These are phyloP conservation scores for Vickermania ingenoplastis DNA, from an alignment of 208 protist genomes.

Conservation along the genomic window DNA sequence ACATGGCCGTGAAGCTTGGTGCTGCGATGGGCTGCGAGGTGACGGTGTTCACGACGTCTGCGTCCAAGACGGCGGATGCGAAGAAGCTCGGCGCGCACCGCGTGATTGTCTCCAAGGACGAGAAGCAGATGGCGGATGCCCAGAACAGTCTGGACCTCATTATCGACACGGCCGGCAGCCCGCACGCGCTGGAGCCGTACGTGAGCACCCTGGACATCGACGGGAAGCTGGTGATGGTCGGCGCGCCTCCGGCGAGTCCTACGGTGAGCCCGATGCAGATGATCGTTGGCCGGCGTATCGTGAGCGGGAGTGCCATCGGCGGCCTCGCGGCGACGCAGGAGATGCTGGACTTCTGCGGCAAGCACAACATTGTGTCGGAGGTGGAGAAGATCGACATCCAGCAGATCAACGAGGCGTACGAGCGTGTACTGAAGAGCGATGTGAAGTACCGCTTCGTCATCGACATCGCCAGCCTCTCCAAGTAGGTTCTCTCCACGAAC, in stretches of 20 bases:
- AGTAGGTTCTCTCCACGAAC: background rate
- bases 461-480: constrained; percentile 16
- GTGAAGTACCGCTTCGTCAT: constrained; percentile 39
- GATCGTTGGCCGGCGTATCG: constrained; percentile 6
- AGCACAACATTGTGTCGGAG: constrained; percentile 31
- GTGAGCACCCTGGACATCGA: constrained; percentile 19
- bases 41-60: constrained; percentile 39
- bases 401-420: constrained; percentile 37
- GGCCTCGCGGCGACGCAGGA: constrained; percentile 44
- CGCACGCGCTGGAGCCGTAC: constrained; percentile 30
- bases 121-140: constrained; percentile 22
- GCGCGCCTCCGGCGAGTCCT: constrained; percentile 14
- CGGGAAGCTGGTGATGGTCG: constrained; percentile 27
- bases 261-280: constrained; percentile 17
- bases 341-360: constrained; percentile 53
- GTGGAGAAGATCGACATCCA: constrained; percentile 36
- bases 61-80: constrained; percentile 22
- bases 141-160: constrained; percentile 23
- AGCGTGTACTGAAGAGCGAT: constrained; percentile 28
- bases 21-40: constrained; percentile 50
- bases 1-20: constrained; percentile 62
- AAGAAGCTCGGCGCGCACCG: constrained; percentile 36
- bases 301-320: constrained; percentile 41
- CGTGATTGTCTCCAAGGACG: constrained; percentile 28
- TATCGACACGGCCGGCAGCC: constrained; percentile 30